Percentiles rank a stretch among this genome's conserved stretches.
Conservation (phyloP, 208 protist genomes). For the Wallacemonas sp. region DNA sequence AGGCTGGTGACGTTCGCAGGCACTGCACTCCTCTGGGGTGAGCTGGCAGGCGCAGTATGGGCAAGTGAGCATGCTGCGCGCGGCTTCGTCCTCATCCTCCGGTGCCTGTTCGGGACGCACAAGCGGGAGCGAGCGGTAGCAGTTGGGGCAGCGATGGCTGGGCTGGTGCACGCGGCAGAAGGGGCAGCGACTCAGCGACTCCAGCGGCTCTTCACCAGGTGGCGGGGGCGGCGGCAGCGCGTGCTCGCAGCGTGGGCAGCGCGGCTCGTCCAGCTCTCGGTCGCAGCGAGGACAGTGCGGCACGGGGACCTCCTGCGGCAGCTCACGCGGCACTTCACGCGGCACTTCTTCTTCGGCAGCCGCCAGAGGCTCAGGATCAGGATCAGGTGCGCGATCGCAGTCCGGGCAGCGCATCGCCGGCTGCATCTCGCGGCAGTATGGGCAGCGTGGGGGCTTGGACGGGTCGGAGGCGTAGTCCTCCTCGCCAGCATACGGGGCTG, state of each 20-base stretch:
- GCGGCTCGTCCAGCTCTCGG: not conserved
- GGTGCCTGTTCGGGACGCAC: not conserved
- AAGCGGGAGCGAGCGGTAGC: not conserved
- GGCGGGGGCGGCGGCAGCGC: slow-evolving; percentile 3
- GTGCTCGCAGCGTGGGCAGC: not conserved
- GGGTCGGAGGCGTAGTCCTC: slow-evolving; percentile 12
- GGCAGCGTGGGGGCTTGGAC: slow-evolving; percentile 17
- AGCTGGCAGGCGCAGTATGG: not conserved
- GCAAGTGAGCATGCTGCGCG: not conserved
- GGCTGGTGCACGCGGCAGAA: slow-evolving; percentile 7
- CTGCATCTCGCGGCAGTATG: slow-evolving; percentile 15
- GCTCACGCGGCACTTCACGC: not conserved
- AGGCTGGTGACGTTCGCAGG: not conserved
- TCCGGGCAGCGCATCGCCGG: slow-evolving; percentile 11
- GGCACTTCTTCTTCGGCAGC: not conserved
- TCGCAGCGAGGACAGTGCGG: not conserved
- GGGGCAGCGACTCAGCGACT: not conserved
- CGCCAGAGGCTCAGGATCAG: not conserved
- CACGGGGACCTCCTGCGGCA: not conserved
- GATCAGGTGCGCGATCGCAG: slow-evolving; percentile 7
- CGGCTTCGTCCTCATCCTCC: not conserved
- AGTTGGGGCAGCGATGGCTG: not conserved
- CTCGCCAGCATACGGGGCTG: slow-evolving; percentile 3
- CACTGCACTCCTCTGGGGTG: not conserved
- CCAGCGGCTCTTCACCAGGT: not conserved